Evolutionary conservation across 169 alveolate genomes (phyloP).

Genomic region (Plasmodium cynomolgi): DNA sequence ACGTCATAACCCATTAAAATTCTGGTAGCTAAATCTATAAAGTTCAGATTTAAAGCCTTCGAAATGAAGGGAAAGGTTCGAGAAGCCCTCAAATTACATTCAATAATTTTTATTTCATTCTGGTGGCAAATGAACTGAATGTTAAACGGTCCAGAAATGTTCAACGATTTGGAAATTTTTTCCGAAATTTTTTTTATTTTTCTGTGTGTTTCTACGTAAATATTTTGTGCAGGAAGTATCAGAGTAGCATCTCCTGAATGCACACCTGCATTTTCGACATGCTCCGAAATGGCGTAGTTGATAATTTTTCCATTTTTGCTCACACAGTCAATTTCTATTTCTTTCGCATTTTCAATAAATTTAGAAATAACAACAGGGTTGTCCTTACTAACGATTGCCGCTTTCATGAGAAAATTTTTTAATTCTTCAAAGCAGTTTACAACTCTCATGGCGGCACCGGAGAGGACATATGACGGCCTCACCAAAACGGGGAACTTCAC

Average conservation of each 20-base stretch:
- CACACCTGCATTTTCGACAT: slow-evolving; percentile 92
- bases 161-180: slow-evolving; percentile 87
- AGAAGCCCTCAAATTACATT: slow-evolving; percentile 92
- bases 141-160: slow-evolving; percentile 92
- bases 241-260: slow-evolving; percentile 93
- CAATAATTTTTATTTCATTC: slow-evolving; percentile 89
- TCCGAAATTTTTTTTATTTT: slow-evolving; percentile 87
- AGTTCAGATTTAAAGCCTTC: slow-evolving; percentile 86
- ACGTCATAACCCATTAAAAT: slow-evolving; percentile 85
- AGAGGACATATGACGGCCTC: slow-evolving; percentile 92
- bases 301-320: slow-evolving; percentile 86
- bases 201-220: slow-evolving; percentile 91
- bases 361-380: slow-evolving; percentile 91
- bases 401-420: slow-evolving; percentile 83
- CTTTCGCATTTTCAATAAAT: slow-evolving; percentile 87
- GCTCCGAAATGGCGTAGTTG: slow-evolving; percentile 92
- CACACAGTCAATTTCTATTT: slow-evolving; percentile 91
- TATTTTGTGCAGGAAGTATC: slow-evolving; percentile 91
- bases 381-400: slow-evolving; percentile 90
- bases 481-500: slow-evolving; percentile 90
- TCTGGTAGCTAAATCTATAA: slow-evolving; percentile 89
- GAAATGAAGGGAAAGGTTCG: slow-evolving; percentile 91
- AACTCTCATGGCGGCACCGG: slow-evolving; percentile 93
- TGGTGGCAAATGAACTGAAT: slow-evolving; percentile 92
- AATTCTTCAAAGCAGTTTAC: slow-evolving; percentile 84